A percentile compares a stretch with the other conserved stretches of the same genome.
Conservation (phyloP, 2,329 filamentous ascomycete genomes). For the Nemania sp. region DNA sequence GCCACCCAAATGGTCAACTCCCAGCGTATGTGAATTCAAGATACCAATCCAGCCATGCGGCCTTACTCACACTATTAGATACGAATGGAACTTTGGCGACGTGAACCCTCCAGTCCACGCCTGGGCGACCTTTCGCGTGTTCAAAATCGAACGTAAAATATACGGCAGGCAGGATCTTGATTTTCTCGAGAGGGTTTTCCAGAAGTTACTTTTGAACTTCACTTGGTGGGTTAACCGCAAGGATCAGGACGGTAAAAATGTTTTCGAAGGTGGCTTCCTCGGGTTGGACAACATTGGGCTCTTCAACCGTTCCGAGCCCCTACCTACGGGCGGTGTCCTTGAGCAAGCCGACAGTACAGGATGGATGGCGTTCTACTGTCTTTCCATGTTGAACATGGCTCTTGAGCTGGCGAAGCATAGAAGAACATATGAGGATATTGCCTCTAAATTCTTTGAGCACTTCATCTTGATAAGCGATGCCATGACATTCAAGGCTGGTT, state of each 20-base stretch:
- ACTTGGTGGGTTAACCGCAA: conserved; percentile 99
- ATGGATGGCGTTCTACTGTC: conserved; percentile 98
- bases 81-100: conserved; percentile 98
- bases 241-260: conserved; percentile 92
- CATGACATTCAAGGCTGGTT: conserved; percentile 85
- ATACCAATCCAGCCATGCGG: not conserved
- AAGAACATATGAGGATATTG: conserved; percentile 95
- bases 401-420: conserved; percentile 95
- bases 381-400: conserved; percentile 97
- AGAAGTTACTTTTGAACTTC: conserved; percentile 95
- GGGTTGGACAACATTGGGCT: conserved; percentile 97
- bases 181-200: conserved; percentile 95
- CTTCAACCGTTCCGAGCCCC: conserved; percentile 95
- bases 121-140: conserved; percentile 93
- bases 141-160: conserved; percentile 98
- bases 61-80: conserved; percentile 54
- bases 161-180: conserved; percentile 95
- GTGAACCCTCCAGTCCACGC: conserved; percentile 97
- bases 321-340: conserved; percentile 91
- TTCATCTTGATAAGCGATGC: conserved; percentile 98
- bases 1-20: conserved; percentile 95
- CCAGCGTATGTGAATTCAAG: conserved; percentile 72
- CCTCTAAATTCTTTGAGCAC: conserved; percentile 98
- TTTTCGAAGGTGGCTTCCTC: conserved; percentile 96
- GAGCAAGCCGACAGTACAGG: conserved; percentile 98